Evolutionary conservation across 192 early-diverging fungal species (phyloP), one percentile per base, ranked within the genome.

Genomic region (Lobosporangium transversale): DNA sequence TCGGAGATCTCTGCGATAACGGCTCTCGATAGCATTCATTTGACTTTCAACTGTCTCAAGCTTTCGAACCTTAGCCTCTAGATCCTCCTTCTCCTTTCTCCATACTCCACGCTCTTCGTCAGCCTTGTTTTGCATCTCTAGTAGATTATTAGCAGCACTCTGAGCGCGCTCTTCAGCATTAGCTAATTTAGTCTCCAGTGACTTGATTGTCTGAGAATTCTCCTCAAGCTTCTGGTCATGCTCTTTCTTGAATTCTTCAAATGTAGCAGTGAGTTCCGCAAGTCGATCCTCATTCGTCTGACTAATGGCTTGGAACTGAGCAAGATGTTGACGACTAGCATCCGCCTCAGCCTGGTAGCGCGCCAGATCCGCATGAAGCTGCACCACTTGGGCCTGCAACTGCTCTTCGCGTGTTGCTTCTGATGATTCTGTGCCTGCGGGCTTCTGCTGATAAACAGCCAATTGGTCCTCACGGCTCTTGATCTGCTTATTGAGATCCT

Each of bases 161-260:
- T 66, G 54, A 3, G 85, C 71, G 32, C 69, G 64, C 36, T 68
- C 51, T 20, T 73, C 73, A 0, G 75, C 62, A 5, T 50, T 58
- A 10, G 61, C 59, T 29, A 83, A 52, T 31, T 53, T 58, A 17
- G 36, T 17, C 53, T 82, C 85, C 2, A 84, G 74, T 29, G 63
- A 56, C 11, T 54, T 61, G 37, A 78, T 64, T 5, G 62, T 62
- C 15, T 78, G 43, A 18, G 44, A 20, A 32, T 71, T 80, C 51
- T 80, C 71, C 10, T 53, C 66, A 21, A 68, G 36, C 29, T 71
- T 55, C 11, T 58, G 40, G 23, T 86, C 85, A 43, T 83, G 86
- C 51, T 84, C 82, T 21, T 68, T 76, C 66, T 88, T 87, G 70
- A 87, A 93, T 44, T 80, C 70, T 62, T 94, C 93, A 70, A 90